Evolutionary conservation across 2,329 filamentous ascomycete genomes (phyloP), one percentile per base, ranked within the genome.

Genomic region (Leptosphaerulina australis): DNA sequence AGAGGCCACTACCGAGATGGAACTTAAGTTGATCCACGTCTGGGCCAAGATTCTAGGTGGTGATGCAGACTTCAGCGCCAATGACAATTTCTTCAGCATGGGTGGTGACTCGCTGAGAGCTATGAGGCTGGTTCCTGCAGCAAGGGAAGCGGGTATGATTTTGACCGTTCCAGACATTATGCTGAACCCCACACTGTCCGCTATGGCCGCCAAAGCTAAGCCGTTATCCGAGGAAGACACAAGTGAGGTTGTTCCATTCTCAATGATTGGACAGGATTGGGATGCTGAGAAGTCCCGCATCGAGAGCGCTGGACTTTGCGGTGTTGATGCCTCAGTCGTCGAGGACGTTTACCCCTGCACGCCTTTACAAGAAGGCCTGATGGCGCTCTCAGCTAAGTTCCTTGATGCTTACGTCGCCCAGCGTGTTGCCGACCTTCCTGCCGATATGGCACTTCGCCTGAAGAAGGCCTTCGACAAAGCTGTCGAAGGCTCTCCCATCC

Each of bases 151-250:
- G 18, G 78, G 77, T 0, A 64, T 82, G 39, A 70, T 73, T 6
- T 59, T 86, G 18, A 81, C 76, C 1, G 83, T 86, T 1, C 78
- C 80, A 2, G 76, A 82, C 20, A 79, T 85, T 46, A 85, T 86
- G 70, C 70, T 67, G 14, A 67, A 77, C 40, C 74, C 77, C 18
- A 74, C 66, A 6, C 64, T 79, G 3, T 63, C 76, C 1, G 74
- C 67, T 0, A 81, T 82, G 79, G 77, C 79, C 46, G 63, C 28
- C 30, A 69, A 55, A 64, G 66, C 56, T 46, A 72, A 55, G 10
- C 50, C 51, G 5, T 15, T 68, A 0, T 55, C 56, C 3, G 45
- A 52, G 9, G 59, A 59, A 10, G 58, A 56, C 1, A 44, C 67
- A 0, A 51, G 35, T 3, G 61, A 69, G 0, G 59, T 72, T 4